phyloP scores from a whole-genome alignment of 2,329 filamentous ascomycete genomes.

The Gnomoniopsis sp. region DNA sequence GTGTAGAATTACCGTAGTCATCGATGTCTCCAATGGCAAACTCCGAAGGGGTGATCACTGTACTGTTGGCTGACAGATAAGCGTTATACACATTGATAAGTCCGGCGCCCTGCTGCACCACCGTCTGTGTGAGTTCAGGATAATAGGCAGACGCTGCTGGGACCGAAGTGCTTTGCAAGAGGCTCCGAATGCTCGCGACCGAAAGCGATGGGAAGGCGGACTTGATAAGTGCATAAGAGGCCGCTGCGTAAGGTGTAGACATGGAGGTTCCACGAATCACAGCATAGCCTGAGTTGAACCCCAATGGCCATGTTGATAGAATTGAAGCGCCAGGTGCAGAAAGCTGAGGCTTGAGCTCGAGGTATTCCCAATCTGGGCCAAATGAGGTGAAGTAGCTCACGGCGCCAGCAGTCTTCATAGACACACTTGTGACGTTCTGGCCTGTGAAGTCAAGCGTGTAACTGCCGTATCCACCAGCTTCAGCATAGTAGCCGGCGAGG shows the following conservation, averaged over 20 bases:
- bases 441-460: constrained; percentile 21
- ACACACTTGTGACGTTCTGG: constrained; percentile 19
- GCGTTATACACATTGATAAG: constrained; percentile 31
- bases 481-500: constrained; percentile 11
- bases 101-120: constrained; percentile 32
- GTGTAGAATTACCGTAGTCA: not conserved
- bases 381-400: constrained; percentile 24
- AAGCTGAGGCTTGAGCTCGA: constrained; percentile 27
- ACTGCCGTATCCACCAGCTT: constrained; percentile 5
- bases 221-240: constrained; percentile 32
- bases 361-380: constrained; percentile 21
- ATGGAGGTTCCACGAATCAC: constrained; percentile 35
- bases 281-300: constrained; percentile 27
- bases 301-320: constrained; percentile 32
- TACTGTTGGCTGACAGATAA: not conserved
- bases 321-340: constrained; percentile 33
- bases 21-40: constrained; percentile 1
- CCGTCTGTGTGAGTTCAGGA: constrained; percentile 25
- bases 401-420: constrained; percentile 17
- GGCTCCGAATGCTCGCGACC: constrained; percentile 25
- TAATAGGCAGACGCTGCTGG: constrained; percentile 27
- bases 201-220: constrained; percentile 26
- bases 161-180: constrained; percentile 28
- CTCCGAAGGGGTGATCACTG: not conserved
- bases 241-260: constrained; percentile 32